Evolutionary conservation across 192 early-diverging fungal species (phyloP), one percentile per base, ranked within the genome.

Genomic region (Podila clonocystis): DNA sequence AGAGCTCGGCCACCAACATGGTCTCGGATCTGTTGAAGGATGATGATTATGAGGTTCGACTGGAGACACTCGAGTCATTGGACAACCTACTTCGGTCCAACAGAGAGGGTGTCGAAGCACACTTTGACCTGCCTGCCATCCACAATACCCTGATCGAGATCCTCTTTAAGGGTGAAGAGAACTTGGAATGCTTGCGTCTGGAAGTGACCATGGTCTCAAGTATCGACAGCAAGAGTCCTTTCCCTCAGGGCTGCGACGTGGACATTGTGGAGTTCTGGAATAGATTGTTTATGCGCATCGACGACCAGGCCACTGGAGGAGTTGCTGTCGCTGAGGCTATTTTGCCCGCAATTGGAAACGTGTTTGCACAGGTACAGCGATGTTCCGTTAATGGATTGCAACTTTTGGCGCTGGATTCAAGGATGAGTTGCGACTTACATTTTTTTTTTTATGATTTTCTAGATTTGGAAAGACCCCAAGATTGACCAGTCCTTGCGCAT

Each of bases 21-120:
- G 57, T 90, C 29, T 28, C 74, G 20, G 58, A 58, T 5, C 75
- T 93, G 19, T 52, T 91, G 34, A 59, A 79, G 11, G 88, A 92
- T 65, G 31, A 45, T 9, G 89, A 91, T n/a, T 92, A 93, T 74
- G 92, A 93, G 66, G 89, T 92, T 9, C 90, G 91, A 9, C 71
- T 91, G 11, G 70, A 82, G n/a, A 83, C 86, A 0, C 60, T 92
- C 12, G 65, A 82, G 59, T 87, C 85, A 41, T 50, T 91, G 4
- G 75, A 72, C 17, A 50, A 24, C 12, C 67, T 70, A 17, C 62
- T 83, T 19, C 49, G 45, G 26, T 24, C 62, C 3, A 62, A 62
- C 50, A 33, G 34, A 34, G 61, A 64, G 5, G 65, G 49, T 24
- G 55, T 63, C 29, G 17, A 41, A 22, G 45, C 36, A 4, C 33